Conservation (phyloP, 2,329 filamentous ascomycete species). For the Fusarium torreyae region DNA sequence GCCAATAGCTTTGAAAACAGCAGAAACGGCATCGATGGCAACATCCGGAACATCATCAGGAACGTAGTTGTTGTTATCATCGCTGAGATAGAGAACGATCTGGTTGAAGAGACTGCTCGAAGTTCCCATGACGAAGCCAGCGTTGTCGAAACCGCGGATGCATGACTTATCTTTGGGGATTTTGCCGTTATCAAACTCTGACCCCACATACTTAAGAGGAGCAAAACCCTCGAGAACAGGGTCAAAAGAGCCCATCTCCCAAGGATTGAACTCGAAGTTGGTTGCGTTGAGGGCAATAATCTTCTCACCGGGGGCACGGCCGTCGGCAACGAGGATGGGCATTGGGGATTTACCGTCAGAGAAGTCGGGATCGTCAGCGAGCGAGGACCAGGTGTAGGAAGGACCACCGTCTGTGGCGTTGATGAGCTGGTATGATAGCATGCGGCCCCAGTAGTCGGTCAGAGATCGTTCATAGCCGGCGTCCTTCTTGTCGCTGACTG, state of each 20-base stretch:
- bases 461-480: constrained; percentile 72
- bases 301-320: constrained; percentile 60
- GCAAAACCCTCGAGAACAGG: constrained; percentile 72
- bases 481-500: constrained; percentile 57
- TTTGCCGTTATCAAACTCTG: constrained; percentile 68
- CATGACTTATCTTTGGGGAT: constrained; percentile 62
- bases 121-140: constrained; percentile 85
- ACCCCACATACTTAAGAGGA: constrained; percentile 72
- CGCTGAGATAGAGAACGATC: constrained; percentile 77
- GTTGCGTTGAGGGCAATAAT: constrained; percentile 69
- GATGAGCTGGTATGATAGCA: constrained; percentile 88
- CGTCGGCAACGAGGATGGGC: constrained; percentile 66
- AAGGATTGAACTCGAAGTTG: constrained; percentile 76
- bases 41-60: constrained; percentile 65
- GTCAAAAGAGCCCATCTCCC: constrained; percentile 77
- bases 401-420: constrained; percentile 82
- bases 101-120: constrained; percentile 86
- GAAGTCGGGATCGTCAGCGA: constrained; percentile 62
- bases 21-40: constrained; percentile 61
- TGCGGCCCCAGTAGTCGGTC: constrained; percentile 92
- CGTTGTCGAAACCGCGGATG: constrained; percentile 80
- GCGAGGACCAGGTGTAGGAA: constrained; percentile 85
- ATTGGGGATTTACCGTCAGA: constrained; percentile 61
- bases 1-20: constrained; percentile 70
- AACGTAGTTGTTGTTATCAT: constrained; percentile 60